Base-by-base conservation (phyloP, 1,139 yeast genomes). In the Blastobotrys capitulatus region DNA sequence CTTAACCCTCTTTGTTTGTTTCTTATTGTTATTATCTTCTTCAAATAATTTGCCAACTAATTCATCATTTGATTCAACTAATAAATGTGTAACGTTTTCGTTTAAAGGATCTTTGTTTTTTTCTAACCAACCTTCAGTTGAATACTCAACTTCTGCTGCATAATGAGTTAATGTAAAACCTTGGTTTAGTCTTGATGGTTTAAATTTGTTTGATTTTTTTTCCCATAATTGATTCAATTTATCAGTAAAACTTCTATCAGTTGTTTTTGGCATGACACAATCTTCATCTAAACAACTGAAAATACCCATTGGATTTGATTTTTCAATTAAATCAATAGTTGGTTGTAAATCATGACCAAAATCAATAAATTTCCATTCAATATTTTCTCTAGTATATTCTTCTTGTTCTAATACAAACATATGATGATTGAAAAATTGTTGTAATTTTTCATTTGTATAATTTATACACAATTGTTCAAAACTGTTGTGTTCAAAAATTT, bases 401-500 rank as follows among this genome's bases (percentile, higher is more conserved):
- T 90, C 90, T 68, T 94, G 99, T 66, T 94, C 99, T 39, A 94
- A 75, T 13, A 90, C 95, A 71, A 94, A 94, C 79, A 95, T 90
- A 67, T 92, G 97, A 66, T 94, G 98, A 64, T 94, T 94, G 76
- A 94, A 94, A 63, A 89, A 92, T 66, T 94, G 98, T 67, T 94
- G 98, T 42, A 94, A 74, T 63, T 87, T 89, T 68, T 94, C 99
- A 67, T 94, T 94, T 45, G 98, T 92, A 65, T 87, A 92, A 63
- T 94, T 94, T 64, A 94, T 94, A 69, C 98, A 92, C 41, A 94
- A 76, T 68, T 94, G 99, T 66, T 94, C 99, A 65, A 94, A 92
- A 1, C 96, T 87, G 64, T 94, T 94, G 53, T 78, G 77, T 51
- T 87, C 83, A 64, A 94, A 94, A 52, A 92, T 92, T 69, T 94